Evolutionary conservation across 2,329 filamentous ascomycete species (phyloP).

Genomic region (Spiromastix sp.): DNA sequence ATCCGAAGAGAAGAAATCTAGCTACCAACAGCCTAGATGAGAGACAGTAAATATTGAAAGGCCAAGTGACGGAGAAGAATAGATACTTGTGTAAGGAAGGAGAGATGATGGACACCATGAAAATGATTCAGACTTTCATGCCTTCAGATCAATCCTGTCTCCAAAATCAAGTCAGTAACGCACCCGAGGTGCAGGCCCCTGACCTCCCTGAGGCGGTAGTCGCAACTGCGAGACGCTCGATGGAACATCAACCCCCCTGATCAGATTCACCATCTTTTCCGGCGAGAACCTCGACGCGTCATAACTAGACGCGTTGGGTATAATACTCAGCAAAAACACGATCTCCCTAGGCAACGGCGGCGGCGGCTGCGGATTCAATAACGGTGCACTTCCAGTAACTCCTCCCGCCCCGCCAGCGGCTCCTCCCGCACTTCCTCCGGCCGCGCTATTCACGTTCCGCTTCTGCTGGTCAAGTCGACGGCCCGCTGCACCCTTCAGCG

Average conservation of each 20-base stretch:
- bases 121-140: not conserved
- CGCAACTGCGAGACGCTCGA: constrained; percentile 35
- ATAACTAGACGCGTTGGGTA: constrained; percentile 65
- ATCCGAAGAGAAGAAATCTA: too few species aligned
- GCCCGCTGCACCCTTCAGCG: constrained; percentile 81
- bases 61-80: not conserved
- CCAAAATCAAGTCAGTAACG: too few species aligned
- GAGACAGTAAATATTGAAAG: not conserved
- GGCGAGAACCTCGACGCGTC: constrained; percentile 60
- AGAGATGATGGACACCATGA: not conserved
- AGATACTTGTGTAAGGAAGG: too few species aligned
- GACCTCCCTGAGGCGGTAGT: constrained; percentile 23
- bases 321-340: constrained; percentile 55
- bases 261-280: constrained; percentile 59
- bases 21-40: too few species aligned
- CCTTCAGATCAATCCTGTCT: too few species aligned
- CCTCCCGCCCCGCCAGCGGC: not conserved
- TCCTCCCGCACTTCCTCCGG: not conserved
- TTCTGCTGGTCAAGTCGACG: constrained; percentile 71
- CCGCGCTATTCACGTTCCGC: constrained; percentile 24
- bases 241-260: constrained; percentile 59
- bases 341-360: constrained; percentile 63
- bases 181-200: too few species aligned
- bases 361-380: constrained; percentile 45
- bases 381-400: constrained; percentile 16